phyloP scores from a whole-genome alignment of 2,329 filamentous ascomycete species.

The Podosphaera fusca region DNA sequence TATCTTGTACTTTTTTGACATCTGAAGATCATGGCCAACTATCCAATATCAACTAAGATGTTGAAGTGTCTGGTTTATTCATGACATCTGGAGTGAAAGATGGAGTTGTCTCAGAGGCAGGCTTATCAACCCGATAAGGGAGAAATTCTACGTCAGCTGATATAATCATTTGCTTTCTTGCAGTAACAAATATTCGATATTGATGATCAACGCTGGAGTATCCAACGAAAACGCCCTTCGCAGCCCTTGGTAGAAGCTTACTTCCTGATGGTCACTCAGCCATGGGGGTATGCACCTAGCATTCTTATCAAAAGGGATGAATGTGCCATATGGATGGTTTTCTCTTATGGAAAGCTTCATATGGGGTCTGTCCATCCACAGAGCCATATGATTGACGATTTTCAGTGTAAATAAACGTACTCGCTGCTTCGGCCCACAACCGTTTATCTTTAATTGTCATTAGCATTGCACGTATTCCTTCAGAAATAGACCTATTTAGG shows the following conservation, averaged over 20 bases:
- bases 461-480: not conserved
- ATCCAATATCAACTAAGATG: not conserved
- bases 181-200: too few relatives aligned
- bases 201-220: too few relatives aligned
- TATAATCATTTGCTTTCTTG: not conserved
- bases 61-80: not conserved
- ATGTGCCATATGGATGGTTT: not conserved
- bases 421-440: not conserved
- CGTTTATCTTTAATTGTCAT: not conserved
- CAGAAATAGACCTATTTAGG: not conserved
- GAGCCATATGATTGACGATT: not conserved
- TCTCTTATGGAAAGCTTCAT: not conserved
- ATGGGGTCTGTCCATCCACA: not conserved
- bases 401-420: not conserved
- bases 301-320: not conserved
- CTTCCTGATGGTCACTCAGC: too few relatives aligned
- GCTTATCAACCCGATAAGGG: not conserved
- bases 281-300: too few relatives aligned
- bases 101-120: not conserved
- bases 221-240: too few relatives aligned
- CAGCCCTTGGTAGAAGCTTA: too few relatives aligned
- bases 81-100: not conserved
- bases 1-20: not conserved
- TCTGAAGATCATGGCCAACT: not conserved
- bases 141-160: not conserved